A percentile compares a stretch with the other conserved stretches of the same genome.
phyloP scores from a whole-genome alignment of 305 asterid species.

The Solanum hybrid region DNA sequence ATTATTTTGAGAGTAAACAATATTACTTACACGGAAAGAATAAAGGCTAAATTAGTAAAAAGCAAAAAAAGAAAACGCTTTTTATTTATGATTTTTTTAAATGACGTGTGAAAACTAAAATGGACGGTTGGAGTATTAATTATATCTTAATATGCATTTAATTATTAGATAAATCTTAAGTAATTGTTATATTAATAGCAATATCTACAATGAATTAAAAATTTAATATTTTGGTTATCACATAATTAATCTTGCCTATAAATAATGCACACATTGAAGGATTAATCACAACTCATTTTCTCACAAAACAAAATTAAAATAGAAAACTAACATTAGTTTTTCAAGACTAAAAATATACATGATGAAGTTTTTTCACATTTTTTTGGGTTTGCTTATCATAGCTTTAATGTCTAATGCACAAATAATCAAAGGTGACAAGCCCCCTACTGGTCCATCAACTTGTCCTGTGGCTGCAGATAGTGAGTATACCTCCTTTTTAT shows the following conservation, averaged over 20 bases:
- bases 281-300: neutral
- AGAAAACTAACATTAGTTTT: neutral
- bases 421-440: neutral
- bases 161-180: neutral
- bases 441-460: neutral
- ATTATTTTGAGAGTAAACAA: neutral
- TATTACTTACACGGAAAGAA: neutral
- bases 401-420: neutral
- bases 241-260: neutral
- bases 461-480: neutral
- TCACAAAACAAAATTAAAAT: neutral
- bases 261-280: neutral
- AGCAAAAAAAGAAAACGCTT: too few species aligned
- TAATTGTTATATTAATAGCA: neutral
- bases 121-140: neutral
- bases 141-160: neutral
- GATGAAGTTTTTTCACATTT: neutral
- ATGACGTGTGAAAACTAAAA: neutral
- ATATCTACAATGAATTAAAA: neutral
- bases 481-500: neutral
- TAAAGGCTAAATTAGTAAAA: neutral
- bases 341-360: neutral
- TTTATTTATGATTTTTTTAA: neutral
- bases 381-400: neutral
- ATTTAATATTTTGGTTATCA: neutral